Evolutionary conservation across 208 protist genomes (phyloP).

Genomic region (Acanthamoeba lugdunensis): DNA sequence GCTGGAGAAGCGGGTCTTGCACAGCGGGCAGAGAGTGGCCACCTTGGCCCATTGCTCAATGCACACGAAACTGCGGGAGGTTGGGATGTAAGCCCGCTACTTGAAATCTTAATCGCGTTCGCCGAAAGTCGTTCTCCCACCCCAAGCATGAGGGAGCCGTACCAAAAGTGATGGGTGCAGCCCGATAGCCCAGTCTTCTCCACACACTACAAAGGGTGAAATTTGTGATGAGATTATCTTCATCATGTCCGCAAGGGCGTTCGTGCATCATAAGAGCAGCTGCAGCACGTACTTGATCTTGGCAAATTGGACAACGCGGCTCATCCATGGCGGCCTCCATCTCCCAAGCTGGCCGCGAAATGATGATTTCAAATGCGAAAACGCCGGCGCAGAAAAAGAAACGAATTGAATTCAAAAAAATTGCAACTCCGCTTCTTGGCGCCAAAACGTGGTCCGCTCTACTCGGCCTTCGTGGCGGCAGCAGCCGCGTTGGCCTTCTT

Average conservation of each 20-base stretch:
- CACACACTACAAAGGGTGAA: background rate
- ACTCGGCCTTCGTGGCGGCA: background rate
- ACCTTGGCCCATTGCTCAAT: conserved; percentile 18
- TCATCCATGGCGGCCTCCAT: background rate
- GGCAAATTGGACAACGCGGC: background rate
- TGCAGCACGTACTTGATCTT: background rate
- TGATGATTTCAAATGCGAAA: too few relatives aligned
- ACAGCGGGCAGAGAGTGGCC: background rate
- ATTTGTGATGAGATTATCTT: background rate
- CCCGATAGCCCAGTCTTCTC: background rate
- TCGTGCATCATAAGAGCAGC: background rate
- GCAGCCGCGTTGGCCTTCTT: background rate
- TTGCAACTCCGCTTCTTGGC: background rate
- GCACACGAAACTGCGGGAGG: background rate
- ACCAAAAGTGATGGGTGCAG: conserved; percentile 8
- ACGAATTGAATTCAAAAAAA: background rate
- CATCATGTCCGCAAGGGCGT: background rate
- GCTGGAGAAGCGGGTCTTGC: conserved; percentile 25
- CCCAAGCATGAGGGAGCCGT: background rate
- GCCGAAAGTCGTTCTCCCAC: too few relatives aligned
- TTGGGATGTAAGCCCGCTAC: background rate
- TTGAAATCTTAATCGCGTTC: background rate
- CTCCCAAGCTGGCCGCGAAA: background rate
- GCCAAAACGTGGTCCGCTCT: too few relatives aligned
- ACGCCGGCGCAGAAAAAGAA: background rate